phyloP scores from a whole-genome alignment of 2,329 filamentous ascomycete species.

The Malbranchea cinnamomea region DNA sequence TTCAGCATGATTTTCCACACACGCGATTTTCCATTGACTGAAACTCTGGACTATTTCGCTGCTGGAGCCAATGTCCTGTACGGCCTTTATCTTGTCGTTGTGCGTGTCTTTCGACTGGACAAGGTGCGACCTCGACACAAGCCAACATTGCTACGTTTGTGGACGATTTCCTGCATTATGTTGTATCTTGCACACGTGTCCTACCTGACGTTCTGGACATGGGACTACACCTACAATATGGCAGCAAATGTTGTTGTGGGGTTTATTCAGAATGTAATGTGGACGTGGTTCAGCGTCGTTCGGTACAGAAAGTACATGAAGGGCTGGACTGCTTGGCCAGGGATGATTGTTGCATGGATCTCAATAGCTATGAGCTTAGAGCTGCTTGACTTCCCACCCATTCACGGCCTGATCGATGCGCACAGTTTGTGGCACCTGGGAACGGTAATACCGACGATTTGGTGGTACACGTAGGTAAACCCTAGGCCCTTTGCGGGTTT shows the following conservation, averaged over 20 bases:
- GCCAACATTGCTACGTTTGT: constrained; percentile 48
- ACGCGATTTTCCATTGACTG: constrained; percentile 68
- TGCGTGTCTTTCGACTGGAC: constrained; percentile 75
- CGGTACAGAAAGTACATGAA: constrained; percentile 58
- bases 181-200: constrained; percentile 64
- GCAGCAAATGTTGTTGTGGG: constrained; percentile 77
- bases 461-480: constrained; percentile 82
- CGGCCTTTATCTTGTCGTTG: constrained; percentile 69
- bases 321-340: constrained; percentile 77
- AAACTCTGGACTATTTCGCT: constrained; percentile 92
- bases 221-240: constrained; percentile 99
- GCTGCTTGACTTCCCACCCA: constrained; percentile 81
- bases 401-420: constrained; percentile 70
- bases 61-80: constrained; percentile 84
- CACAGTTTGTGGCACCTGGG: constrained; percentile 93
- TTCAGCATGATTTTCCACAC: constrained; percentile 89
- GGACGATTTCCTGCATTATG: constrained; percentile 57
- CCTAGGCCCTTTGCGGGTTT: constrained; percentile 2
- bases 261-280: constrained; percentile 64
- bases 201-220: constrained; percentile 72
- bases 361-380: constrained; percentile 91
- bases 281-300: constrained; percentile 68
- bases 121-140: constrained; percentile 32
- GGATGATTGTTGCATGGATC: constrained; percentile 81
- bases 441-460: constrained; percentile 70